These are phyloP conservation scores for Saccharomycopsis amapae DNA, from an alignment of 805 yeast genomes.

Conservation along the genomic window DNA sequence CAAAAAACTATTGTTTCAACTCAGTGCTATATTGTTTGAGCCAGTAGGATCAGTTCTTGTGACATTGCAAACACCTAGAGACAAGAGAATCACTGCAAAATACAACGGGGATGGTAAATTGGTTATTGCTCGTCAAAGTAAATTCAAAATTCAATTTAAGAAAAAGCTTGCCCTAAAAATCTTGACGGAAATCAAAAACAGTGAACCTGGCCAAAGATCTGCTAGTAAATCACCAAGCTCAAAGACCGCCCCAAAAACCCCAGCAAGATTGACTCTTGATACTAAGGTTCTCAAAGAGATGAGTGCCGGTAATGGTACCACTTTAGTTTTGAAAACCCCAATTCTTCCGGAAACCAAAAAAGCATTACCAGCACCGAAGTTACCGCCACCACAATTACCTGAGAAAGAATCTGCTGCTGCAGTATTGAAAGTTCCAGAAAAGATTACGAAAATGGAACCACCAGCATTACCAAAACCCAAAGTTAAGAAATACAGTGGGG, in stretches of 20 bases:
- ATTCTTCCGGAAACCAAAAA: neutral
- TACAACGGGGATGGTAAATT: slow-evolving; percentile 46
- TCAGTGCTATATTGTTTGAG: slow-evolving; percentile 58
- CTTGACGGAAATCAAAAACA: slow-evolving; percentile 12
- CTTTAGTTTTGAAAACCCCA: neutral
- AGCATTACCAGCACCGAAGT: neutral
- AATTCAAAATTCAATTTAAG: slow-evolving; percentile 18
- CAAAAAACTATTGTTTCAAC: slow-evolving; percentile 54
- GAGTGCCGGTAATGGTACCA: neutral
- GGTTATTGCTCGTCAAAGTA: slow-evolving; percentile 31
- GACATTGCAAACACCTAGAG: slow-evolving; percentile 57
- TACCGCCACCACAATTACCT: neutral
- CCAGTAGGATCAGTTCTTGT: slow-evolving; percentile 58
- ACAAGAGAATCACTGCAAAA: slow-evolving; percentile 57
- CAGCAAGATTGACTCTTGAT: neutral
- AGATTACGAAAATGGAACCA: neutral
- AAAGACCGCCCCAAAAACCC: neutral
- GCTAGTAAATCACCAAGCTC: neutral
- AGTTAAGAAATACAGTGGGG: neutral
- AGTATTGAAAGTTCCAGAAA: neutral
- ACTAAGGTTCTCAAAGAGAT: neutral
- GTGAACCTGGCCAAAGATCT: neutral
- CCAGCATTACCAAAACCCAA: too few relatives aligned
- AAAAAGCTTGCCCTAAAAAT: slow-evolving; percentile 21
- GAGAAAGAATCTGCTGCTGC: too few relatives aligned